Evolutionary conservation across 2,329 filamentous ascomycete genomes (phyloP).

Genomic region (Endoconidiophora polonica): DNA sequence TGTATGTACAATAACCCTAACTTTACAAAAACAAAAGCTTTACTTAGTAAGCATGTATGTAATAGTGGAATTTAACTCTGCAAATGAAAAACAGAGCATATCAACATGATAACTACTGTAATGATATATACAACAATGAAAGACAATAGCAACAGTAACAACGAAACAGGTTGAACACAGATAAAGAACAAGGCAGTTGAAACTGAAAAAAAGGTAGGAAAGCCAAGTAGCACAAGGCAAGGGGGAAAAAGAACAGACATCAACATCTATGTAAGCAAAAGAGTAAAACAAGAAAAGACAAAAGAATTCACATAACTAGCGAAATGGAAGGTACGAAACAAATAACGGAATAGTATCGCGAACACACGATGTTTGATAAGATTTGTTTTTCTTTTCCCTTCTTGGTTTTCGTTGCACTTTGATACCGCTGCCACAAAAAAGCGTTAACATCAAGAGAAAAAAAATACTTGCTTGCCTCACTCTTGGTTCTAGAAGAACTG

Average conservation of each 20-base stretch:
- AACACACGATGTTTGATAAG: too few species aligned
- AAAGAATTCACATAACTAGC: neutral
- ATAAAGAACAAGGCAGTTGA: neutral
- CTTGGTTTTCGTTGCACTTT: too few species aligned
- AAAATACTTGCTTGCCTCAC: neutral
- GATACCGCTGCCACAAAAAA: neutral
- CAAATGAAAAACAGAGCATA: neutral
- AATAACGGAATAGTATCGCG: too few species aligned
- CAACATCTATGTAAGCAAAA: neutral
- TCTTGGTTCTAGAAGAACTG: too few species aligned
- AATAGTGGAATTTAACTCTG: neutral
- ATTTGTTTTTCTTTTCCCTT: too few species aligned
- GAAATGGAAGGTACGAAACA: neutral
- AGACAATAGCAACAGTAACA: neutral
- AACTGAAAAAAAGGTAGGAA: neutral
- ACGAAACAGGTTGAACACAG: neutral
- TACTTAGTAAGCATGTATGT: neutral
- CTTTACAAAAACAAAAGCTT: neutral
- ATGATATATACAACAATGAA: slow-evolving; percentile 1
- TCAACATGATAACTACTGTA: neutral
- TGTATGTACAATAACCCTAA: too few species aligned
- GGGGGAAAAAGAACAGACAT: neutral
- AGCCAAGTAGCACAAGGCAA: neutral
- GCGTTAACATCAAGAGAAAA: neutral
- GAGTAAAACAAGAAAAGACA: neutral